A percentile compares a stretch with the other conserved stretches of the same genome.
Conservation (phyloP, 1,139 yeast genomes). For the Pneumocystis jirovecii region DNA sequence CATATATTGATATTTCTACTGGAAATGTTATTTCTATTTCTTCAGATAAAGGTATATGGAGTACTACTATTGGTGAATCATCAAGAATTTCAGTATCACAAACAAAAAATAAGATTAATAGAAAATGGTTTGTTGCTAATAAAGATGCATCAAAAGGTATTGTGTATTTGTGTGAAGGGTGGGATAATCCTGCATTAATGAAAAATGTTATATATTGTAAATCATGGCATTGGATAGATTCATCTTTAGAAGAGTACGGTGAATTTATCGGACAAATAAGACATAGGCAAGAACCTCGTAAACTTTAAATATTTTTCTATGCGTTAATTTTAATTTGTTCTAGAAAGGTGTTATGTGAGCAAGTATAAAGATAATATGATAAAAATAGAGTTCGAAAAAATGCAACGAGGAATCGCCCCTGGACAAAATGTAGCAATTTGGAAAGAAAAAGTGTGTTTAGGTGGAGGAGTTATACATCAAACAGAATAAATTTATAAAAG, state of each 20-base stretch:
- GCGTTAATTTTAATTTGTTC: not conserved
- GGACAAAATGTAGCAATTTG: conserved; percentile 79
- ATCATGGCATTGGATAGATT: conserved; percentile 39
- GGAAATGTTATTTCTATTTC: conserved; percentile 56
- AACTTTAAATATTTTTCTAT: not conserved
- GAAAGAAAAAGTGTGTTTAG: conserved; percentile 50
- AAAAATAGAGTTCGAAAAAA: conserved; percentile 27
- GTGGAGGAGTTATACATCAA: conserved; percentile 46
- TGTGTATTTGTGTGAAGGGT: conserved; percentile 62
- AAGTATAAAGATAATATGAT: conserved; percentile 23
- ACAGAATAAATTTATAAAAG: not conserved
- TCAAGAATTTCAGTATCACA: conserved; percentile 74
- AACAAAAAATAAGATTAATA: conserved; percentile 56
- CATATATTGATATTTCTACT: conserved; percentile 43
- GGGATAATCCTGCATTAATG: conserved; percentile 46
- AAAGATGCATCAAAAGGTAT: conserved; percentile 52
- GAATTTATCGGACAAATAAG: conserved; percentile 8
- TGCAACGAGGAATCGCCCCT: conserved; percentile 67
- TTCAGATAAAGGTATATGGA: conserved; percentile 58
- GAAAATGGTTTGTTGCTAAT: conserved; percentile 75
- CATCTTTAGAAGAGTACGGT: conserved; percentile 11
- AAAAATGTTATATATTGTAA: conserved; percentile 31
- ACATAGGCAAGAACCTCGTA: conserved; percentile 5
- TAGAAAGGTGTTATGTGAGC: conserved; percentile 9
- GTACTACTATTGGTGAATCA: conserved; percentile 83